A percentile compares a stretch with the other conserved stretches of the same genome.
phyloP scores from a whole-genome alignment of 148 eudicot species.

The Euryodendron excelsum region DNA sequence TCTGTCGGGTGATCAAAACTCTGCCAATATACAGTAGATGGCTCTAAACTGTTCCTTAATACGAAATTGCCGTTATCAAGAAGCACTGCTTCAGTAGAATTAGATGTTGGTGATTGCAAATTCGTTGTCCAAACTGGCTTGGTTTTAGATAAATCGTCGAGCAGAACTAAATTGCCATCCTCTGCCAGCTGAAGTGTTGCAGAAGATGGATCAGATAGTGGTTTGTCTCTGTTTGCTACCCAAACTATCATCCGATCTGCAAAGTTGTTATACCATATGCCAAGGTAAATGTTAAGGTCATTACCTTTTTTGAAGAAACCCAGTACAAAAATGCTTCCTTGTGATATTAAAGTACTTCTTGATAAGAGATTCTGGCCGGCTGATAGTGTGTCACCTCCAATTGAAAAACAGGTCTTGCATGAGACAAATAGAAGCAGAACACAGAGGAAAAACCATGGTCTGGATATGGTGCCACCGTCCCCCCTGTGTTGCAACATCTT shows the following conservation, averaged over 20 bases:
- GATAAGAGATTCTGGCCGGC: slow-evolving; percentile 5
- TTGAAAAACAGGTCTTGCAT: background rate
- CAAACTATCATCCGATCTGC: background rate
- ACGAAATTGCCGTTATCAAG: slow-evolving; percentile 23
- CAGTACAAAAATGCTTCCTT: slow-evolving; percentile 13
- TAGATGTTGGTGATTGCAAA: background rate
- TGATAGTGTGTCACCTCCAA: slow-evolving; percentile 1
- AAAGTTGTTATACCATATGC: slow-evolving; percentile 21
- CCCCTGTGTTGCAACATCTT: background rate
- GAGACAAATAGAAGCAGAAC: background rate
- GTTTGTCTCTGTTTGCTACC: slow-evolving; percentile 18
- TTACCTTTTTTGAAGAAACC: slow-evolving; percentile 15
- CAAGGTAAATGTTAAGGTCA: slow-evolving; percentile 9
- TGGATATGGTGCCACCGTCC: background rate
- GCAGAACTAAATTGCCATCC: slow-evolving; percentile 14
- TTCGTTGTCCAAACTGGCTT: slow-evolving; percentile 12
- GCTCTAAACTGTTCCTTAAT: slow-evolving; percentile 8
- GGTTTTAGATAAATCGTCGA: background rate
- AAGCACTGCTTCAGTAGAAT: slow-evolving; percentile 23
- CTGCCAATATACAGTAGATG: slow-evolving; percentile 21
- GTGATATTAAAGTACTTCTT: slow-evolving; percentile 1
- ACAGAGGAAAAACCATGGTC: too few species aligned
- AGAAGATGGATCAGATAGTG: background rate
- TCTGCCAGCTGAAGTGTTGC: slow-evolving; percentile 3
- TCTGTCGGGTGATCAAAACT: slow-evolving; percentile 29